Evolutionary conservation across 2,329 filamentous ascomycete species (phyloP).

Genomic region (Fusarium vanettenii): DNA sequence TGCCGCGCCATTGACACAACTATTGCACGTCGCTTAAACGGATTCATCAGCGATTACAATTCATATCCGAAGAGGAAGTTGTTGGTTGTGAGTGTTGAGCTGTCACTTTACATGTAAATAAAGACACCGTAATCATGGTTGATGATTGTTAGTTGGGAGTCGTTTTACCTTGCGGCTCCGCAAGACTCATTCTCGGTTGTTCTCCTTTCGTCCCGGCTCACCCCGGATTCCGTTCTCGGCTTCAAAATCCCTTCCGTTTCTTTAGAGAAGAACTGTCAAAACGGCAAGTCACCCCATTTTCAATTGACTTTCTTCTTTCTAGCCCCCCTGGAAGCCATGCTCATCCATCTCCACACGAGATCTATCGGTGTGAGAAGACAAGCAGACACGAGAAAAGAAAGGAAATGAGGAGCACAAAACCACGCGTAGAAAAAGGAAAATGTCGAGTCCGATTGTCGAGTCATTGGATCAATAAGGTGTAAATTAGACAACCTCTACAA

Average conservation of each 20-base stretch:
- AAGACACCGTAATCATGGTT: background rate
- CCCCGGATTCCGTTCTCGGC: constrained; percentile 18
- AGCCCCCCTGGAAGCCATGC: background rate
- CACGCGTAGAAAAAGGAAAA: background rate
- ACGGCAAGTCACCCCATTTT: constrained; percentile 18
- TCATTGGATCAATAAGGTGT: background rate
- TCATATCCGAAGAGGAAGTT: background rate
- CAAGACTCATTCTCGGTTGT: constrained; percentile 9
- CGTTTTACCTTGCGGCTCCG: background rate
- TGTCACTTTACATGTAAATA: background rate
- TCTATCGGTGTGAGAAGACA: background rate
- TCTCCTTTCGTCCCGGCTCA: constrained; percentile 9
- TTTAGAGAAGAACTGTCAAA: background rate
- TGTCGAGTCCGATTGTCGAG: background rate
- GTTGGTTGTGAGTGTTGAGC: background rate
- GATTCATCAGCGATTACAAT: background rate
- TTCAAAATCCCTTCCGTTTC: background rate
- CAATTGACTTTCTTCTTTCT: background rate
- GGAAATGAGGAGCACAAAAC: background rate
- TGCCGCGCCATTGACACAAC: constrained; percentile 2
- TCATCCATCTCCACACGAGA: background rate
- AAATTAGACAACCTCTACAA: background rate
- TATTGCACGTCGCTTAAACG: constrained; percentile 6
- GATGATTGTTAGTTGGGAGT: background rate
- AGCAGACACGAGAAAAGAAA: constrained; percentile 11